phyloP scores from a whole-genome alignment of 345 rosid genomes.

The Populus davidiana region DNA sequence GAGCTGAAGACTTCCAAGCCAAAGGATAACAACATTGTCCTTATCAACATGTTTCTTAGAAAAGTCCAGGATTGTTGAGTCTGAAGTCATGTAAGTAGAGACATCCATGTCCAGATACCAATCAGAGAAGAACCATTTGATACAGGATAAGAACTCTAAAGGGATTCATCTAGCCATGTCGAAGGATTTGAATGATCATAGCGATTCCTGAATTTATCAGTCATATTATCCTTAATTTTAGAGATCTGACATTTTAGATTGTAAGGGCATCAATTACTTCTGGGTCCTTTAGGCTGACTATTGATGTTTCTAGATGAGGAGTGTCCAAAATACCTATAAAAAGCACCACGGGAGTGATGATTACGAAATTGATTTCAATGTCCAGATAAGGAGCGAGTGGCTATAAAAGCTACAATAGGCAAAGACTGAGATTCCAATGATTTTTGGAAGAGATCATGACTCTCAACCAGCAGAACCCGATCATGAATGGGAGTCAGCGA shows the following conservation, averaged over 20 bases:
- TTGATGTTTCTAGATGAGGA: neutral
- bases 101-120: neutral
- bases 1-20: too few relatives aligned
- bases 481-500: too few relatives aligned
- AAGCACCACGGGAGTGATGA: too few relatives aligned
- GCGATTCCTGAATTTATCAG: neutral
- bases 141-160: too few relatives aligned
- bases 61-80: neutral
- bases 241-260: slow-evolving; percentile 1
- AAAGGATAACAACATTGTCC: slow-evolving; percentile 2
- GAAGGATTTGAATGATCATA: neutral
- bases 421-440: too few relatives aligned
- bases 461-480: too few relatives aligned
- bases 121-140: too few relatives aligned
- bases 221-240: neutral
- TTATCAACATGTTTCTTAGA: neutral
- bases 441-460: too few relatives aligned
- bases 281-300: neutral
- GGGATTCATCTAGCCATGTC: too few relatives aligned
- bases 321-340: neutral
- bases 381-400: too few relatives aligned
- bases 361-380: too few relatives aligned
- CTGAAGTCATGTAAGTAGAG: neutral
- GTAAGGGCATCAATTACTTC: neutral
- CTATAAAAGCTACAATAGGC: too few relatives aligned